These are phyloP conservation scores for Botrytis galanthina DNA, from an alignment of 2,329 filamentous ascomycete species.

Conservation along the genomic window DNA sequence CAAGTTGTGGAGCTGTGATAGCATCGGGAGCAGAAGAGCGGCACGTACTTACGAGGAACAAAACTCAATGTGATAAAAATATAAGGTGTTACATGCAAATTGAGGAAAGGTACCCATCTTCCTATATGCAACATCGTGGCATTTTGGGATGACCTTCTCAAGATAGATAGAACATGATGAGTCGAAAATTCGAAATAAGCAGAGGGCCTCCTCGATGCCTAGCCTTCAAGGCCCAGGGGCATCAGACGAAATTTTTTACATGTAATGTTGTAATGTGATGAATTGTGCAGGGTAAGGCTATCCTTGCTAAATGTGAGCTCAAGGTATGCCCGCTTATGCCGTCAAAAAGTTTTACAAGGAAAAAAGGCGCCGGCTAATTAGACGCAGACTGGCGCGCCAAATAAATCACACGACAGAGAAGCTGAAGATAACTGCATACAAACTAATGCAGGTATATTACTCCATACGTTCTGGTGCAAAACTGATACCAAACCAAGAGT, in stretches of 20 bases:
- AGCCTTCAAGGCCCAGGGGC: background rate
- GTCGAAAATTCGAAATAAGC: background rate
- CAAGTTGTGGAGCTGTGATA: constrained; percentile 1
- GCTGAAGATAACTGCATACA: constrained; percentile 14
- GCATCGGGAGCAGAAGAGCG: constrained; percentile 1
- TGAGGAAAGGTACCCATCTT: constrained; percentile 8
- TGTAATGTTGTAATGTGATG: constrained; percentile 6
- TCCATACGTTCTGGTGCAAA: background rate
- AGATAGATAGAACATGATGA: background rate
- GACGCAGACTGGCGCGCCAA: constrained; percentile 15
- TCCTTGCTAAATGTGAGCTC: background rate
- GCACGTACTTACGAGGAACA: constrained; percentile 6
- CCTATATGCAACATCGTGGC: constrained; percentile 16
- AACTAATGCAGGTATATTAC: background rate
- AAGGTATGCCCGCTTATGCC: constrained; percentile 14
- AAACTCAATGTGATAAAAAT: background rate
- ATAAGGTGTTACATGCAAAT: background rate
- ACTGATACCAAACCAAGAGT: background rate
- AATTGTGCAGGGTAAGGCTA: constrained; percentile 9
- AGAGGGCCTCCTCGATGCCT: background rate
- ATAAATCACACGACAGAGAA: constrained; percentile 3
- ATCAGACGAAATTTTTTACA: background rate
- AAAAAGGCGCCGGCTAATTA: constrained; percentile 18
- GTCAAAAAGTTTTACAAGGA: background rate
- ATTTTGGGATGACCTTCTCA: background rate